Evolutionary conservation across 2,329 filamentous ascomycete species (phyloP), one percentile per base, ranked within the genome.

Genomic region (Sarocladiaceae sp.): DNA sequence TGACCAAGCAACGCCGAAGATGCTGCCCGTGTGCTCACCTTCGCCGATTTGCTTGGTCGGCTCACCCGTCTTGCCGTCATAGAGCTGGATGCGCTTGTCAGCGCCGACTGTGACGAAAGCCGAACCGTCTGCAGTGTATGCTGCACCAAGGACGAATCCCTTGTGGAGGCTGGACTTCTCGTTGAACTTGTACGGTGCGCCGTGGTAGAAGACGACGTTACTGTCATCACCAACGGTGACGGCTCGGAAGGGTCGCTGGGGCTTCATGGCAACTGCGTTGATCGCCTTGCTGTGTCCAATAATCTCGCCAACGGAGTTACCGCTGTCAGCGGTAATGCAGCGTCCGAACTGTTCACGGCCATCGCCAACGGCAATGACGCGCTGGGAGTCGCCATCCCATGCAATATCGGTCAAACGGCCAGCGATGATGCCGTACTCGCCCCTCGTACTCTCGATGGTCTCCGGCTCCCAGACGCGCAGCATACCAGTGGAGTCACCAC

Each of bases 321-420:
- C 93, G 59, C 88, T 94, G 66, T 97, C 93, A 53, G 87, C 88
- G 21, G 88, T 96, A 61, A 97, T 89, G 70, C 88, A 95, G 63
- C 91, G 87, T 12, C 91, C 91, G 61, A 88, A 96, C 46, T 88
- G 80, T 68, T 97, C 89, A 59, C 91, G 90, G 43, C 93, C 93
- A 55, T 97, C 87, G 34, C 93, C 93, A 4, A 98, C 91, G 3
- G 91, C 93, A 57, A 97, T 96, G 59, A 98, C 84, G 41, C 93
- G 84, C 70, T 96, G 90, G 49, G 87, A 95, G 66, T 98, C 93
- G 46, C 90, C 91, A 58, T 97, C 93, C 90, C 93, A 98, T 1
- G 89, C 91, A 52, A 98, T 80, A 62, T 98, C 93, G 61, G 95
- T 95, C 67, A 98, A 91, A 44, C 88, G 84, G 11, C 93, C 93